Base-by-base conservation (phyloP, 768 basidiomycete species). In the Boletus bicolor region DNA sequence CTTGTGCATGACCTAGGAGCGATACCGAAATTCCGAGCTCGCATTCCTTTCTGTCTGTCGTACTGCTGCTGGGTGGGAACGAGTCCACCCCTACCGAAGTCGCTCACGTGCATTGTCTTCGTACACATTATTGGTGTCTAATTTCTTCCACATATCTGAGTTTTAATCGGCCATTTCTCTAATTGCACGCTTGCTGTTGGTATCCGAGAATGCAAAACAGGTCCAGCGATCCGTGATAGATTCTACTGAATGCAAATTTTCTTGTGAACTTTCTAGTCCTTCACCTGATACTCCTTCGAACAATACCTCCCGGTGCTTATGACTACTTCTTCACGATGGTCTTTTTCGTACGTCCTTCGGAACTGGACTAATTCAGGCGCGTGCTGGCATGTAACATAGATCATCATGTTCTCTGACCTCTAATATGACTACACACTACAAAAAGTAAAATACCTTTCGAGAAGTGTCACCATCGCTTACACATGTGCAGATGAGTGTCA, bases 401-500 rank as follows among this genome's bases (percentile, higher is more conserved):
- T 99, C 68, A 98, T 99, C 79, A 98, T 98, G 96, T 98, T 98
- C 80, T 97, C 94, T 42, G 97, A 98, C 77, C 78, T 98, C 70
- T 96, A 98, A 77, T 97, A 93, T 80, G 94, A 97, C 82, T 98
- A 98, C 19, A 19, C 26, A 28, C 26, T 28, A 28, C 26, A 28
- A 28, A 28, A 28, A 28, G 26, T 28, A 28, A 28, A 28, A 28
- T 28, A 28, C 26, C 3, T 28, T 28, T 28, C 3, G 26, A 28
- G 26, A 28, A 28, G 5, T 28, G 26, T 28, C 26, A 28, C 26
- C 5, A 5, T 28, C 5, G 26, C 26, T 28, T 28, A 28, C 26
- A 28, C 26, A 28, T 28, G 26, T 3, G 26, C 26, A 3, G 26
- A 28, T 28, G 26, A 28, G 26, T 5, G 5, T 5, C 5, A 5